phyloP scores from a whole-genome alignment of 2,329 filamentous ascomycete genomes.

The Simplicillium aogashimaense region DNA sequence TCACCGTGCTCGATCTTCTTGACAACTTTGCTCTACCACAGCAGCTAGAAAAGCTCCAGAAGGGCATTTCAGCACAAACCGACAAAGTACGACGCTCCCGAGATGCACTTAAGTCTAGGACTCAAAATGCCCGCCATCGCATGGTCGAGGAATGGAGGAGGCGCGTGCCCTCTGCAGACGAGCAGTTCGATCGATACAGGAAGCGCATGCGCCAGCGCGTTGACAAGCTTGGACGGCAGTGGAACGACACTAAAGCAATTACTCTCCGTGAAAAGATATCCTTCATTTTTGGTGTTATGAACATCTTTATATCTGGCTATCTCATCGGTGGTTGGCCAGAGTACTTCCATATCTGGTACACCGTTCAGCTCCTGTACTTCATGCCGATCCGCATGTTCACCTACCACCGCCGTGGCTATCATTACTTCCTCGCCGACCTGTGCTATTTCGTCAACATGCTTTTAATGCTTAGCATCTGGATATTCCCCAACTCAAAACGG shows the following conservation, averaged over 20 bases:
- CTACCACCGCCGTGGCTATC: slow-evolving; percentile 84
- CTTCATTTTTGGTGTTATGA: slow-evolving; percentile 92
- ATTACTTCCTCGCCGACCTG: slow-evolving; percentile 94
- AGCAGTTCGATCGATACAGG: slow-evolving; percentile 85
- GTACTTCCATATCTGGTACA: slow-evolving; percentile 90
- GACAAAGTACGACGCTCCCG: slow-evolving; percentile 77
- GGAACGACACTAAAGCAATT: slow-evolving; percentile 84
- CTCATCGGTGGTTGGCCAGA: slow-evolving; percentile 78
- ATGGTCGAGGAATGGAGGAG: slow-evolving; percentile 91
- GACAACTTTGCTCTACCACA: slow-evolving; percentile 89
- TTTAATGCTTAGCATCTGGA: slow-evolving; percentile 73
- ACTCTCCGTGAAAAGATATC: slow-evolving; percentile 88
- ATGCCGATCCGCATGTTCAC: slow-evolving; percentile 93
- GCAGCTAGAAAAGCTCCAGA: slow-evolving; percentile 83
- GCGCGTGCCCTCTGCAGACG: slow-evolving; percentile 75
- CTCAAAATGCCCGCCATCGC: slow-evolving; percentile 71
- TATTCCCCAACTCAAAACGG: slow-evolving; percentile 81
- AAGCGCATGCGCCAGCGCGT: slow-evolving; percentile 80
- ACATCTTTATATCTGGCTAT: slow-evolving; percentile 95
- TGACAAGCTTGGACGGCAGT: slow-evolving; percentile 74
- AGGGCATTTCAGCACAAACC: slow-evolving; percentile 69
- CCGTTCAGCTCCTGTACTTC: slow-evolving; percentile 77
- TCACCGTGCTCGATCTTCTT: slow-evolving; percentile 86
- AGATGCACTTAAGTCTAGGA: slow-evolving; percentile 66
- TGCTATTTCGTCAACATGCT: slow-evolving; percentile 98